Conservation (phyloP, 208 protist species). For the Spongospora subterranea region DNA sequence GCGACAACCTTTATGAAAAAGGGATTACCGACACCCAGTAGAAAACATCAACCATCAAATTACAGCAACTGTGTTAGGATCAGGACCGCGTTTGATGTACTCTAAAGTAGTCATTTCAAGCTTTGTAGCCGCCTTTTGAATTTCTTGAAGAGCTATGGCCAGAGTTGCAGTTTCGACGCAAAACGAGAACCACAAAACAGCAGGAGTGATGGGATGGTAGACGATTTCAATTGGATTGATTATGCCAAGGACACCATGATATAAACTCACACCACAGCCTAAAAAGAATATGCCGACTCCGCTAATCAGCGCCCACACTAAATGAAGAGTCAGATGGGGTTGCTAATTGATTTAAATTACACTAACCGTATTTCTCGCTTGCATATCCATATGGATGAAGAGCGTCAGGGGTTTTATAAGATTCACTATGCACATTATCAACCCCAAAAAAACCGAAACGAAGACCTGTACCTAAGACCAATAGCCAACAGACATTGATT, state of each 20-base stretch:
- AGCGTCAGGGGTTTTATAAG: slow-evolving; percentile 35
- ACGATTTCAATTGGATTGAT: slow-evolving; percentile 15
- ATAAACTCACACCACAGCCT: slow-evolving; percentile 29
- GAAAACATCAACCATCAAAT: neutral
- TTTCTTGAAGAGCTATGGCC: neutral
- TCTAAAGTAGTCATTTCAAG: slow-evolving; percentile 28
- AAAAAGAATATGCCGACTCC: slow-evolving; percentile 45
- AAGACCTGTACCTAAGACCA: slow-evolving; percentile 5
- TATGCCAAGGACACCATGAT: slow-evolving; percentile 31
- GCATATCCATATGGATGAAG: slow-evolving; percentile 45
- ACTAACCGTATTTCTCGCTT: slow-evolving; percentile 40
- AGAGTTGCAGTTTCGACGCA: neutral
- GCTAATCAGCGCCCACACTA: slow-evolving; percentile 32
- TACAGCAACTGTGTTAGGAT: slow-evolving; percentile 43
- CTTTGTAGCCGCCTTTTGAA: neutral
- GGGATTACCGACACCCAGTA: too few relatives aligned
- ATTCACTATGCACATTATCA: slow-evolving; percentile 16
- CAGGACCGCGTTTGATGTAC: neutral
- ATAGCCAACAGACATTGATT: slow-evolving; percentile 48
- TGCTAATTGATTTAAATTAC: neutral
- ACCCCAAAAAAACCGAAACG: neutral
- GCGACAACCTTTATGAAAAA: neutral
- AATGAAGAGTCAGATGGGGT: neutral
- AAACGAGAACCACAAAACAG: slow-evolving; percentile 25
- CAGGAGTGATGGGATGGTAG: slow-evolving; percentile 24